Percentiles rank a stretch among this genome's conserved stretches.
These are phyloP conservation scores for Penicillium salamii DNA, from an alignment of 495 filamentous ascomycete species.

Conservation along the genomic window DNA sequence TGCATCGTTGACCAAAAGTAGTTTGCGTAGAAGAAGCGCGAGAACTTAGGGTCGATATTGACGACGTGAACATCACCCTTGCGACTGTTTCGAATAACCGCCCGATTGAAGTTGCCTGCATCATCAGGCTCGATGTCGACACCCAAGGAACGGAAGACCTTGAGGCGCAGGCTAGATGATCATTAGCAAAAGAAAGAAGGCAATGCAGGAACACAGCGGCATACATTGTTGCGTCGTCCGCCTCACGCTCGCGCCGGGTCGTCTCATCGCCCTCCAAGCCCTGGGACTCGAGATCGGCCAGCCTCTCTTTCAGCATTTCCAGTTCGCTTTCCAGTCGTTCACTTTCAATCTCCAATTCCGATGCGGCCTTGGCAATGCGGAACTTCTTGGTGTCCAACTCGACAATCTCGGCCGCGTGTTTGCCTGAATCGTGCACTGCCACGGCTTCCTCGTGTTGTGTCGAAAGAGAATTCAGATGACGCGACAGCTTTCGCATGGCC, in stretches of 20 bases:
- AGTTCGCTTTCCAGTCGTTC: conserved; percentile 82
- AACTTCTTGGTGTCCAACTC: conserved; percentile 93
- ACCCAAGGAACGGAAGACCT: conserved; percentile 85
- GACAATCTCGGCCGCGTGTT: conserved; percentile 77
- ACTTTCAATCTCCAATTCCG: conserved; percentile 86
- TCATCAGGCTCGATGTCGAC: conserved; percentile 84
- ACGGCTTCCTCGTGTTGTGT: conserved; percentile 70
- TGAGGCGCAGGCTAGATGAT: conserved; percentile 67
- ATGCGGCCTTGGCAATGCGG: conserved; percentile 81
- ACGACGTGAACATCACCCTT: conserved; percentile 94
- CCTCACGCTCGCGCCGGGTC: conserved; percentile 58
- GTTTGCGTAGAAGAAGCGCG: conserved; percentile 87
- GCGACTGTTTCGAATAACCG: conserved; percentile 78
- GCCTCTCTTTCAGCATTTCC: conserved; percentile 66
- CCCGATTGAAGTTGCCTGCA: conserved; percentile 79
- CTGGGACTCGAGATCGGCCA: conserved; percentile 83
- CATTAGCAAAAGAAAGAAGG: conserved; percentile 11
- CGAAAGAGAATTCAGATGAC: conserved; percentile 64
- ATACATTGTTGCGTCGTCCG: conserved; percentile 55
- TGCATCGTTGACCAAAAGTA: conserved; percentile 93
- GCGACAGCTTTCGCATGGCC: conserved; percentile 69
- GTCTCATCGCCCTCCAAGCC: conserved; percentile 61
- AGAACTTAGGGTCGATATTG: conserved; percentile 90
- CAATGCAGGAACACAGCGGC: conserved; percentile 7
- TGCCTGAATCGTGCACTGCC: conserved; percentile 64